Conservation (phyloP, 805 yeast genomes). For the Cyberlindnera mississippiensis region DNA sequence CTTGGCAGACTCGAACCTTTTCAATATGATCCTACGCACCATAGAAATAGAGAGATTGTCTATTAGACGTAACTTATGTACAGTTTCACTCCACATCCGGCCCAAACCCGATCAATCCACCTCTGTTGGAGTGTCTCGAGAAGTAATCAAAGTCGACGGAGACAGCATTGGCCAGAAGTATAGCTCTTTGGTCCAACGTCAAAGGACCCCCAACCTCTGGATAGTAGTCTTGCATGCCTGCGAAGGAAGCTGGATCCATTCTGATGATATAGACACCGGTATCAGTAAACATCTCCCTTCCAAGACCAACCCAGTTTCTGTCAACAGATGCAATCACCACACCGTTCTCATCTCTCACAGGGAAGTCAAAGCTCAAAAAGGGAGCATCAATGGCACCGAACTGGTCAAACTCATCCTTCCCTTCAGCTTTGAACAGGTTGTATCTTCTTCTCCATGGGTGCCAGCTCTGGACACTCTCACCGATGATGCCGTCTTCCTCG, state of each 20-base stretch:
- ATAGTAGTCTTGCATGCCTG: constrained; percentile 50
- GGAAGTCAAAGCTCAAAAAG: constrained; percentile 81
- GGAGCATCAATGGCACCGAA: constrained; percentile 88
- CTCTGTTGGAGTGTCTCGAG: constrained; percentile 74
- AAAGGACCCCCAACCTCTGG: constrained; percentile 47
- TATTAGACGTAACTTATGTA: too few species aligned
- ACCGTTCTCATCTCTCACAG: constrained; percentile 57
- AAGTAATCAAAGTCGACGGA: constrained; percentile 95
- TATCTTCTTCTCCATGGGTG: constrained; percentile 91
- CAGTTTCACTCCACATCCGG: not conserved
- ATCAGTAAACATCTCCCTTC: constrained; percentile 89
- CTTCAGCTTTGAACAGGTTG: constrained; percentile 57
- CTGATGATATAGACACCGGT: constrained; percentile 88
- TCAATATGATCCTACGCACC: too few species aligned
- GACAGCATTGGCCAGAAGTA: constrained; percentile 80
- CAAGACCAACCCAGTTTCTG: constrained; percentile 93
- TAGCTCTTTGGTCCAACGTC: constrained; percentile 79
- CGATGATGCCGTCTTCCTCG: constrained; percentile 51
- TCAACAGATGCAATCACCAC: constrained; percentile 72
- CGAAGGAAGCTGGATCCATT: constrained; percentile 71
- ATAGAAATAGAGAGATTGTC: too few species aligned
- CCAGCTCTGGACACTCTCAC: constrained; percentile 91
- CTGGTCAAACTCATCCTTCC: constrained; percentile 51
- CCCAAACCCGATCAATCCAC: constrained; percentile 30
- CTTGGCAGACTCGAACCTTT: too few species aligned